These are phyloP conservation scores for Xylariales sp. DNA, from an alignment of 2,329 filamentous ascomycete species.

Conservation along the genomic window DNA sequence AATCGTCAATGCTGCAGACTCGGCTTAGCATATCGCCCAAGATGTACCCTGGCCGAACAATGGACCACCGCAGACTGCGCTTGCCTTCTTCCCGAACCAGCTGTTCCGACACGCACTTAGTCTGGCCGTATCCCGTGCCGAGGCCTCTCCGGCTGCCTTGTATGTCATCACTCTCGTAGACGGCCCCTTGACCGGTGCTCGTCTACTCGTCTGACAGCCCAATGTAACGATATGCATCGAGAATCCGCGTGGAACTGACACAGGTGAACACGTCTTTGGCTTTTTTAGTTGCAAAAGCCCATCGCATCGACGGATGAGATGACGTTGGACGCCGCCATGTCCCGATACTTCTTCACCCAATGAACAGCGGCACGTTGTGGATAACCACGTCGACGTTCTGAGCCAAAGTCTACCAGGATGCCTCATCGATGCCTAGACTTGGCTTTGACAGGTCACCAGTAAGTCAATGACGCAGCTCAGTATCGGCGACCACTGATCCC, in stretches of 20 bases:
- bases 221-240: slow-evolving; percentile 80
- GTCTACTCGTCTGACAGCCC: slow-evolving; percentile 62
- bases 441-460: slow-evolving; percentile 71
- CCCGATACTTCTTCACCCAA: slow-evolving; percentile 75
- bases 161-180: slow-evolving; percentile 75
- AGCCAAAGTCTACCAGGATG: slow-evolving; percentile 60
- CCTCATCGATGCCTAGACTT: slow-evolving; percentile 65
- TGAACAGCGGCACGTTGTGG: slow-evolving; percentile 78
- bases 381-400: slow-evolving; percentile 67
- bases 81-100: slow-evolving; percentile 74
- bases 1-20: slow-evolving; percentile 79
- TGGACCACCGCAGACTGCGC: slow-evolving; percentile 68
- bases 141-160: slow-evolving; percentile 71
- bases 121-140: slow-evolving; percentile 84
- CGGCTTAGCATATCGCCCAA: slow-evolving; percentile 68
- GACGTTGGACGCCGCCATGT: slow-evolving; percentile 71
- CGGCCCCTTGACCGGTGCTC: no score
- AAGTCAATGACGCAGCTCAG: no score
- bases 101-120: slow-evolving; percentile 70
- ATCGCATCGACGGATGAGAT: slow-evolving; percentile 74
- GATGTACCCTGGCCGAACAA: slow-evolving; percentile 83
- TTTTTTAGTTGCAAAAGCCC: slow-evolving; percentile 68
- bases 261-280: slow-evolving; percentile 79
- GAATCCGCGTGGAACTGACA: slow-evolving; percentile 74
- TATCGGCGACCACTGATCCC: no score